A percentile compares a stretch with the other conserved stretches of the same genome.
These are phyloP conservation scores for Yamadazyma endophytica DNA, from an alignment of 805 yeast genomes.

Conservation along the genomic window DNA sequence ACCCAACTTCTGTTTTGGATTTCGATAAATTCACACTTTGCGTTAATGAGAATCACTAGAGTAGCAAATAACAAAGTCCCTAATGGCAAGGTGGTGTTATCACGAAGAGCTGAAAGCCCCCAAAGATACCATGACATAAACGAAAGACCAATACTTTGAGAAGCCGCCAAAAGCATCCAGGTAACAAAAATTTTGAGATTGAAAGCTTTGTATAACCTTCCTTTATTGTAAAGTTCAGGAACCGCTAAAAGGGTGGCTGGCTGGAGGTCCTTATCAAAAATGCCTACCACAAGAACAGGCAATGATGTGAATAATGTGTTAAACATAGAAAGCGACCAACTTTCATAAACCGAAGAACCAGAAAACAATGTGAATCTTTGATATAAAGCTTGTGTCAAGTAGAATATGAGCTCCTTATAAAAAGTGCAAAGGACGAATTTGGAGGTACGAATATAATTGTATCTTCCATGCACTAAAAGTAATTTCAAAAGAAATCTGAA, in stretches of 20 bases:
- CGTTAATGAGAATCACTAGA: slow-evolving; percentile 66
- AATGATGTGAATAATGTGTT: slow-evolving; percentile 92
- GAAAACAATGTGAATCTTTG: slow-evolving; percentile 86
- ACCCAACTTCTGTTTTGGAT: slow-evolving; percentile 71
- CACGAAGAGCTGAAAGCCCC: slow-evolving; percentile 65
- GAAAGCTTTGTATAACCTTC: slow-evolving; percentile 71
- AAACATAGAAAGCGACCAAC: slow-evolving; percentile 96
- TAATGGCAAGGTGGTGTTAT: slow-evolving; percentile 75
- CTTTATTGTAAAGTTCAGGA: slow-evolving; percentile 82
- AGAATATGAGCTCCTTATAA: slow-evolving; percentile 88
- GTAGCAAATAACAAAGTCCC: slow-evolving; percentile 76
- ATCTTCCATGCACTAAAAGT: slow-evolving; percentile 89
- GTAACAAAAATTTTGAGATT: slow-evolving; percentile 62
- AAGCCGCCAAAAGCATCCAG: slow-evolving; percentile 77
- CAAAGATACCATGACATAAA: slow-evolving; percentile 64
- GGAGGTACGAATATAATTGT: slow-evolving; percentile 87
- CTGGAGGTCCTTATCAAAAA: slow-evolving; percentile 85
- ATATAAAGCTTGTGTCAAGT: slow-evolving; percentile 80
- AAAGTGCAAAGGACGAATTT: slow-evolving; percentile 92
- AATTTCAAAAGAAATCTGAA: slow-evolving; percentile 80
- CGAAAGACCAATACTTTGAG: slow-evolving; percentile 66
- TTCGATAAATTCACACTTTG: slow-evolving; percentile 77
- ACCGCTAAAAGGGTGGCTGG: slow-evolving; percentile 87
- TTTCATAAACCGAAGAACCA: slow-evolving; percentile 89
- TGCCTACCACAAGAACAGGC: slow-evolving; percentile 90